Evolutionary conservation across 2,329 filamentous ascomycete genomes (phyloP).

Genomic region (Penicillium capsulatum): DNA sequence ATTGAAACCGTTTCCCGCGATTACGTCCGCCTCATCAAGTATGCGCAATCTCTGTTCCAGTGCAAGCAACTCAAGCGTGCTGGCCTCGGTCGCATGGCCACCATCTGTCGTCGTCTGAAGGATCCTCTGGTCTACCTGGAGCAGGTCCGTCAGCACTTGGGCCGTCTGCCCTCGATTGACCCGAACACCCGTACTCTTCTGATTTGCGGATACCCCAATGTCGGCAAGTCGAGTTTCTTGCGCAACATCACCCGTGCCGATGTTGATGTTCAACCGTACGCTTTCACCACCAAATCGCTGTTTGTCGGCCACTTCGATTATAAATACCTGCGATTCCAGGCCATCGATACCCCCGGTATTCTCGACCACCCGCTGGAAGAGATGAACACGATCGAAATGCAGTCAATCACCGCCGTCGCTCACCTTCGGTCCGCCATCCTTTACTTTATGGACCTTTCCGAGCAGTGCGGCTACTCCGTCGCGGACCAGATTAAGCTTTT

Average conservation of each 20-base stretch:
- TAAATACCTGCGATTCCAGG: conserved; percentile 85
- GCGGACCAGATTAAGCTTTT: conserved; percentile 91
- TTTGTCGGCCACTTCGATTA: conserved; percentile 98
- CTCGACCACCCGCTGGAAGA: conserved; percentile 95
- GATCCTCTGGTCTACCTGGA: conserved; percentile 94
- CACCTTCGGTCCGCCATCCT: conserved; percentile 92
- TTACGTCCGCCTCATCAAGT: conserved; percentile 93
- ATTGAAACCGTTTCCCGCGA: conserved; percentile 95
- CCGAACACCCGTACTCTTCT: conserved; percentile 93
- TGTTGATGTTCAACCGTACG: conserved; percentile 95
- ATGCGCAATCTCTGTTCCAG: conserved; percentile 94
- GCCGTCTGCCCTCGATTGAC: conserved; percentile 96
- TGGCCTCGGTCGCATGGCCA: conserved; percentile 95
- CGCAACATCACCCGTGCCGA: conserved; percentile 89
- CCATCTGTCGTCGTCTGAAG: conserved; percentile 89
- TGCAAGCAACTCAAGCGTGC: conserved; percentile 98
- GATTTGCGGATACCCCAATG: conserved; percentile 96
- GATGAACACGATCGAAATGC: conserved; percentile 99
- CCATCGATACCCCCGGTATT: conserved; percentile 98
- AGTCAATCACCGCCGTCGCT: conserved; percentile 95
- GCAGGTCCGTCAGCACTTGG: conserved; percentile 93
- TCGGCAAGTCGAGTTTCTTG: conserved; percentile 95
- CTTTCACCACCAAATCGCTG: conserved; percentile 95
- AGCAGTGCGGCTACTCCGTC: conserved; percentile 94
- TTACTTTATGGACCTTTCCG: conserved; percentile 97